Evolutionary conservation across 208 protist species (phyloP), one percentile per base, ranked within the genome.

Genomic region (Plasmodiophora brassicae): DNA sequence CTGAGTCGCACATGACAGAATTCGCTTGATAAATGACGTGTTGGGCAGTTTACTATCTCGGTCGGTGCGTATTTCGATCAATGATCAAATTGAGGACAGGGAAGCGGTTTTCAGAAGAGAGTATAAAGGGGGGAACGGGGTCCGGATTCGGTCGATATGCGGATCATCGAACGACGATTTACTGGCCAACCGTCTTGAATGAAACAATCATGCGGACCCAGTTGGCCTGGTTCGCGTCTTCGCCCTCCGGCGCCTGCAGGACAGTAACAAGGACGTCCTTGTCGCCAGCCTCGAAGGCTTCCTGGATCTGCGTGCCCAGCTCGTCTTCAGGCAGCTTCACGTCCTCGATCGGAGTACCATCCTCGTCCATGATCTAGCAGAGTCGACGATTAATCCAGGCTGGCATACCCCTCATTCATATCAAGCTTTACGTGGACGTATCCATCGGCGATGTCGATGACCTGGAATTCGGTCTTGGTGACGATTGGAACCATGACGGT

Each of bases 401-500:
- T n/a, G n/a, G n/a, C n/a, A n/a, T n/a, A n/a, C n/a, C n/a, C n/a
- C n/a, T n/a, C n/a, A n/a, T n/a, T n/a, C n/a, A n/a, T n/a, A n/a
- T n/a, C n/a, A n/a, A n/a, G n/a, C n/a, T n/a, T n/a, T n/a, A n/a
- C n/a, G 10, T 93, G 95, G 45, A 97, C 90, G 88, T 94, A 95
- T 72, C 90, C 91, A 88, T 98, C 96, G 88, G 94, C 93, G 89
- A 98, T 96, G 86, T 98, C 96, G 57, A 97, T 89, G 46, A 95
- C 83, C 43, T 85, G 95, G 94, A 96, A 98, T 38, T 98, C 98
- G n/a, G 88, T 89, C 85, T 97, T 95, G 85, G 93, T 95, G 85
- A 99, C 96, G 86, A 97, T 94, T 71, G 97, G 97, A 38, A 96
- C 96, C 78, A 97, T 93, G 71, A 99, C 95, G 91, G 98, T 98